Evolutionary conservation across 2,329 filamentous ascomycete species (phyloP), one percentile per base, ranked within the genome.

Genomic region (Neurospora crassa): DNA sequence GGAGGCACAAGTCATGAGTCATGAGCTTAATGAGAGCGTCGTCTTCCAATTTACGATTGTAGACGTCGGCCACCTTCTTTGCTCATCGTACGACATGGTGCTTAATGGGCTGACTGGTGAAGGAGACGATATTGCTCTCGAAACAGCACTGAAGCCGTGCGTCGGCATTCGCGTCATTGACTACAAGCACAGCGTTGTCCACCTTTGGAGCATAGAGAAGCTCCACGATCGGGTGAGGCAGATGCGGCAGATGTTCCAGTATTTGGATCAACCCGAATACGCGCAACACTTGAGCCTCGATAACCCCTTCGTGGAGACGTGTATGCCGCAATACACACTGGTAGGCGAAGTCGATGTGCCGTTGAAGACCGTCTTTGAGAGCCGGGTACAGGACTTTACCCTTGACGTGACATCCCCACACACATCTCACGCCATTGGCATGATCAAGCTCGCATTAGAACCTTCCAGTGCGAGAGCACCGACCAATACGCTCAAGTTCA

Each of bases 211-310:
- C 71, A 80, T 99, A 70, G 91, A 96, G 78, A 99, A 98, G 80
- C 87, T 99, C 20, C 91, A 94, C 73, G 90, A 93, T 72, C 90
- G 96, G 40, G 90, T 98, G 12, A 89, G 93, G 70, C 88, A 92
- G 74, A 99, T 99, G 96, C 91, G 96, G 67, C 95, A 97, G 80
- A 92, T 98, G 88, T 92, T 97, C 78, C 95, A 98, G 80, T 98
- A 97, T 77, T 89, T 98, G 75, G 94, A 97, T 78, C 92, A 96
- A 71, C 96, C 96, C 1, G 95, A 98, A 79, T 97, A 97, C 78
- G 89, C 94, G 70, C 92, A 96, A 79, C 96, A 98, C 77, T 92
- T 98, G 79, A 93, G 92, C 75, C 87, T 97, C 18, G 93, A 95
- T 76, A 97, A 97, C 76, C 95, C 96, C 0, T 99, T 99, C 78